Evolutionary conservation across 768 basidiomycete genomes (phyloP), one percentile per base, ranked within the genome.

Genomic region (Leucocoprinus birnbaumii): DNA sequence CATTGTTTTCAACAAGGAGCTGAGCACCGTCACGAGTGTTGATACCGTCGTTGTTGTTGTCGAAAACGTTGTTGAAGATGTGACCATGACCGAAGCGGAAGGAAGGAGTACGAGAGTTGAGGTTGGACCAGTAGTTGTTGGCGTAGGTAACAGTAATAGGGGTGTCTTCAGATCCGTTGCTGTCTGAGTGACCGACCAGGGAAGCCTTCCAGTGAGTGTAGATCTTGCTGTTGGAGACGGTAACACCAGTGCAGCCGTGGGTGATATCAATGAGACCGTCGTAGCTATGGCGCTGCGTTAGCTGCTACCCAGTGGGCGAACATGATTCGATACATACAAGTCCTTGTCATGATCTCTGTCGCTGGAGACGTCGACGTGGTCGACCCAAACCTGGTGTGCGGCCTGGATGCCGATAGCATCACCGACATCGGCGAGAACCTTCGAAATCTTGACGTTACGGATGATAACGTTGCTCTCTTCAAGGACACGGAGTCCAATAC

Each of bases 391-490:
- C 54, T 73, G 67, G 50, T 62, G 63, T 10, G 76, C 47, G 18
- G 49, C 59, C 53, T 77, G 76, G 48, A 77, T 68, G 25, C 73
- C 77, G 34, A 79, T 67, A 26, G 75, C 75, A 62, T 79, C 78
- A 31, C 78, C 78, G 48, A 70, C 72, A 1, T 56, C 59, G 22
- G 77, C 77, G 1, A 78, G 63, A 25, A 79, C 78, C 62, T 78
- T 79, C 26, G 74, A 73, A 49, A 79, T 73, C 59, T 76, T 78
- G 62, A 79, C 64, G 58, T 79, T 79, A 27, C 78, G 72, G 58
- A 79, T 72, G 63, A 79, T 79, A 50, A 79, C 77, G 53, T 79
- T 79, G 35, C 55, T 62, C 40, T 69, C 71, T 42, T 73, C 60
- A 47, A 76, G 56, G 31, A 78, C 76, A 44, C 77, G 76, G 27